A percentile compares a stretch with the other conserved stretches of the same genome.
Conservation (phyloP, 768 basidiomycete genomes). For the Thelephora ganbajun region DNA sequence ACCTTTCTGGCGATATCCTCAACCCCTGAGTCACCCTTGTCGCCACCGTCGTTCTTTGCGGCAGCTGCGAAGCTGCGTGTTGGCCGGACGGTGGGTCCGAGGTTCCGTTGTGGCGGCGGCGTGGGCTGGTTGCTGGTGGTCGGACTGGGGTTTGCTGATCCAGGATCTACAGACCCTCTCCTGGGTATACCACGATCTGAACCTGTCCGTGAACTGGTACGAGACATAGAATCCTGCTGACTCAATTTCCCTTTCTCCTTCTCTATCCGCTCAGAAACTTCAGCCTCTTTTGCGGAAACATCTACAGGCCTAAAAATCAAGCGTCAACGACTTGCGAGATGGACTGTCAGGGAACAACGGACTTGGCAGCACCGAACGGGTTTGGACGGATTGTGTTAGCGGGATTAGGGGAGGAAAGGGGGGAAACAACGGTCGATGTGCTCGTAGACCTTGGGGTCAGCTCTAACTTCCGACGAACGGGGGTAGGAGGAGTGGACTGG, state of each 20-base stretch:
- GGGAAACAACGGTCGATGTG: constrained; percentile 55
- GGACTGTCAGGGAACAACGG: constrained; percentile 11
- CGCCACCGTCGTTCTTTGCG: constrained; percentile 24
- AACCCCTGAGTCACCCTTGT: constrained; percentile 8
- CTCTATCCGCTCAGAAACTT: constrained; percentile 57
- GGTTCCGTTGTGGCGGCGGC: constrained; percentile 6
- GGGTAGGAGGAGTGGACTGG: constrained; percentile 68
- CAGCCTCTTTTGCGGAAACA: constrained; percentile 60
- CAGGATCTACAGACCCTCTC: constrained; percentile 13
- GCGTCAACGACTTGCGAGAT: not conserved
- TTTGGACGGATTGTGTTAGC: constrained; percentile 35
- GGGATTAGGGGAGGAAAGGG: constrained; percentile 70
- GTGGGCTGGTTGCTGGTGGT: constrained; percentile 11
- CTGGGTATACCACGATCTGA: constrained; percentile 15
- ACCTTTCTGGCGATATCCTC: constrained; percentile 19
- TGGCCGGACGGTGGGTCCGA: constrained; percentile 36
- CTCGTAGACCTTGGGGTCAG: constrained; percentile 67
- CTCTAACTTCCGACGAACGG: constrained; percentile 70
- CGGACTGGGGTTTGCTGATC: constrained; percentile 18
- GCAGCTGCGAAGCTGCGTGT: constrained; percentile 71
- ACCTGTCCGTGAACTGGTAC: constrained; percentile 23
- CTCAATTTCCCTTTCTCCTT: constrained; percentile 32
- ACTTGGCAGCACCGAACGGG: constrained; percentile 86
- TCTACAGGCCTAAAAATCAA: constrained; percentile 60
- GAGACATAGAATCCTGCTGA: constrained; percentile 26